Evolutionary conservation across 108 stramenopile genomes (phyloP).

Genomic region (Craspedostauros australis): DNA sequence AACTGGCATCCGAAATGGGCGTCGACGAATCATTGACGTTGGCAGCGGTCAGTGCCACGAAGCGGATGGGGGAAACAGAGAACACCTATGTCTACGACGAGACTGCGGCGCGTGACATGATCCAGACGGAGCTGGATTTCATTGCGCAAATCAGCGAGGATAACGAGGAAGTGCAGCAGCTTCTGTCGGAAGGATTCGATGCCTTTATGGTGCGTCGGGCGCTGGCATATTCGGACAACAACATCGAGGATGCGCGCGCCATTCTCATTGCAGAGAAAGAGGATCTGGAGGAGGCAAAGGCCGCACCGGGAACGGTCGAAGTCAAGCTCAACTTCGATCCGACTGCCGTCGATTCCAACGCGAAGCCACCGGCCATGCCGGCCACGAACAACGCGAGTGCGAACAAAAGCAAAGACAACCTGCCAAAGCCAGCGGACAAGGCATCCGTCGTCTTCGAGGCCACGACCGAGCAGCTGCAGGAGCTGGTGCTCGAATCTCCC

Average conservation of each 20-base stretch:
- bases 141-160: constrained; percentile 54
- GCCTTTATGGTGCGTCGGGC: constrained; percentile 57
- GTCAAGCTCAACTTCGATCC: constrained; percentile 78
- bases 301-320: constrained; percentile 29
- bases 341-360: constrained; percentile 21
- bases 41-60: constrained; percentile 71
- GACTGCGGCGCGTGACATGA: constrained; percentile 56
- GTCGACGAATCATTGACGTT: constrained; percentile 53
- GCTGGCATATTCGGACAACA: constrained; percentile 72
- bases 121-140: constrained; percentile 63
- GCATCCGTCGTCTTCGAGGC: constrained; percentile 78
- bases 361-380: constrained; percentile 11
- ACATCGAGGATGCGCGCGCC: constrained; percentile 76
- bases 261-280: constrained; percentile 76
- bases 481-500: constrained; percentile 77
- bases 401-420: constrained; percentile 1
- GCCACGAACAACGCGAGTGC: too few species aligned
- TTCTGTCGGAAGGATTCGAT: constrained; percentile 65
- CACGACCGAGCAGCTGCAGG: constrained; percentile 60
- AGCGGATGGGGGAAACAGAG: constrained; percentile 13
- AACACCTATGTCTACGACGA: constrained; percentile 40
- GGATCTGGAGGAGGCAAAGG: constrained; percentile 60
- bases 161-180: constrained; percentile 44
- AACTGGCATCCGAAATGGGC: constrained; percentile 49
- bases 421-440: constrained; percentile 51